A percentile compares a stretch with the other conserved stretches of the same genome.
These are phyloP conservation scores for Talaromyces sp. DNA, from an alignment of 2,329 filamentous ascomycete species.

Conservation along the genomic window DNA sequence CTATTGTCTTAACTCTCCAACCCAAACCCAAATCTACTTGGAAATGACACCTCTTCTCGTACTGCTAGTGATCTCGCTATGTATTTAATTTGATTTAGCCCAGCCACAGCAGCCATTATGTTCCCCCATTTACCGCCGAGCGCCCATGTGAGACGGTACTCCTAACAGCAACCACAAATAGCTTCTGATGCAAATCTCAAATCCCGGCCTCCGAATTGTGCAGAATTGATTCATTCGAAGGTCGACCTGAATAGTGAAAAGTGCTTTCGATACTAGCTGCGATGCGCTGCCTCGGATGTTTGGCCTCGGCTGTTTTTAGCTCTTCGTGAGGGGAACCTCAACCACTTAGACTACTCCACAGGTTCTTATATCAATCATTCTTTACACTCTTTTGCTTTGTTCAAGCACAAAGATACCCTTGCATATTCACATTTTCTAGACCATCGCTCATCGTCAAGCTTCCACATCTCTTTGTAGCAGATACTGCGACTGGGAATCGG, in stretches of 20 bases:
- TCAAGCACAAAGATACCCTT: not conserved
- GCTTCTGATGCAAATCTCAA: not conserved
- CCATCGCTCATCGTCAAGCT: not conserved
- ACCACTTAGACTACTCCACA: not conserved
- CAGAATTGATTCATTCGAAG: not conserved
- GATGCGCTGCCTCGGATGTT: conserved; percentile 4
- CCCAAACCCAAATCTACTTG: not conserved
- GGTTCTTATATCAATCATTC: not conserved
- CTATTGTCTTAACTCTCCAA: not conserved
- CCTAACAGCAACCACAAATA: not conserved
- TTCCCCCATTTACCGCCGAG: not conserved
- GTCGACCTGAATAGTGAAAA: not conserved
- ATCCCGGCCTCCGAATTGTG: not conserved
- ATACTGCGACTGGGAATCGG: not conserved
- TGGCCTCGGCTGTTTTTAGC: conserved; percentile 8
- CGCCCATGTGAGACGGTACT: not conserved
- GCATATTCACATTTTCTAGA: not conserved
- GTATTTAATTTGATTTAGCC: not conserved
- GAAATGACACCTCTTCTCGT: not conserved
- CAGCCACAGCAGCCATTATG: not conserved
- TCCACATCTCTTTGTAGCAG: not conserved
- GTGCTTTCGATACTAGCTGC: not conserved
- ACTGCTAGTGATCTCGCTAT: not conserved
- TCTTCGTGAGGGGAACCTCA: conserved; percentile 11
- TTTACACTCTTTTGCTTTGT: not conserved